Conservation (phyloP, 352 stramenopile genomes). For the Ophiocytium majus region DNA sequence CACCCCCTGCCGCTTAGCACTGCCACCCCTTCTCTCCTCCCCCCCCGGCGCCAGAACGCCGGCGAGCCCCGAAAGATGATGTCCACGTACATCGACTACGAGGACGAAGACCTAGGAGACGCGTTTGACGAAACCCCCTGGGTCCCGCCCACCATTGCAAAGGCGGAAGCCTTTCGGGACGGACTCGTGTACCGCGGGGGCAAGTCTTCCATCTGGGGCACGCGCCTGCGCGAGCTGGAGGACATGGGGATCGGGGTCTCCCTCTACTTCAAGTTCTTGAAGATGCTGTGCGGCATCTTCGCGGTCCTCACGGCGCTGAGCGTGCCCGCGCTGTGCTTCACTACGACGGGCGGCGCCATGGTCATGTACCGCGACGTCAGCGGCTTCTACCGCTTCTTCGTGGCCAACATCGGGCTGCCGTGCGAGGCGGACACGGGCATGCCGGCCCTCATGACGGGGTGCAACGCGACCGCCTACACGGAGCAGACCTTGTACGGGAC, state of each 20-base stretch:
- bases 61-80: constrained; percentile 27
- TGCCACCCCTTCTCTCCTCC: too few relatives aligned
- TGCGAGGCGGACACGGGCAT: background rate
- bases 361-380: background rate
- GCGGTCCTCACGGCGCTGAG: background rate
- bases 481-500: constrained; percentile 37
- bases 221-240: constrained; percentile 43
- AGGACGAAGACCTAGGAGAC: constrained; percentile 48
- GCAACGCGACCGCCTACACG: constrained; percentile 33
- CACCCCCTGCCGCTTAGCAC: too few relatives aligned
- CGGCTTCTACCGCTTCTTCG: background rate
- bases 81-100: constrained; percentile 32
- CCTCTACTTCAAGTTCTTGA: constrained; percentile 51
- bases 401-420: constrained; percentile 1
- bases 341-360: background rate
- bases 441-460: constrained; percentile 23
- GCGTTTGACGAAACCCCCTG: constrained; percentile 46
- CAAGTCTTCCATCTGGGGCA: constrained; percentile 47
- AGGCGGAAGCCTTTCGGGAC: constrained; percentile 36
- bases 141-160: constrained; percentile 42
- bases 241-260: constrained; percentile 52
- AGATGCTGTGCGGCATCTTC: constrained; percentile 22
- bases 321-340: background rate
- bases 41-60: too few relatives aligned
- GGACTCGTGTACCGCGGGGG: constrained; percentile 37